phyloP scores from a whole-genome alignment of 1,284 basidiomycete species.

The Porodaedalea pini region DNA sequence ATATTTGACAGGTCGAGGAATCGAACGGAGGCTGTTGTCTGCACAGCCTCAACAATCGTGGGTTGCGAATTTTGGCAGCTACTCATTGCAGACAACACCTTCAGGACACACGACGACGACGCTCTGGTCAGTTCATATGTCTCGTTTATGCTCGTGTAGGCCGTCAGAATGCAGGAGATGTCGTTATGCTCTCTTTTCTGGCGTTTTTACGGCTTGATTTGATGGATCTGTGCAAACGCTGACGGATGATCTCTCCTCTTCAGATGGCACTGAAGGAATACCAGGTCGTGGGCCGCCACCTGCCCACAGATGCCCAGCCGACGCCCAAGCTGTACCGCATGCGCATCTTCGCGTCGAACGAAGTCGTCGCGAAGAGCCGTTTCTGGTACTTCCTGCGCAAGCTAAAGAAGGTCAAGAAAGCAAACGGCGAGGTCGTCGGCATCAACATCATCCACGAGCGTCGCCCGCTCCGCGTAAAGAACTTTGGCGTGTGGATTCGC shows the following conservation, averaged over 20 bases:
- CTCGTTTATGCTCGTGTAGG: background rate
- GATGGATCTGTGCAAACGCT: conserved; percentile 11
- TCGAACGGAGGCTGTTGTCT: background rate
- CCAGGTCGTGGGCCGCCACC: conserved; percentile 96
- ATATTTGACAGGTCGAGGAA: too few species aligned
- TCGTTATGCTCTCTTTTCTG: background rate
- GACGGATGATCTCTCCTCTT: conserved; percentile 10
- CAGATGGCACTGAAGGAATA: conserved; percentile 56
- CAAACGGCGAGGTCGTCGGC: conserved; percentile 97
- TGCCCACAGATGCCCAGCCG: conserved; percentile 91
- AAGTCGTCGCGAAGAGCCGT: conserved; percentile 97
- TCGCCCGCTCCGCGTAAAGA: conserved; percentile 98
- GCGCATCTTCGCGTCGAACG: conserved; percentile 99
- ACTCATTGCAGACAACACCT: background rate
- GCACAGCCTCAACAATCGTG: background rate
- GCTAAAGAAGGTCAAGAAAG: conserved; percentile 99
- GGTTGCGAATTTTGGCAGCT: background rate
- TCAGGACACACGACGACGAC: conserved; percentile 6
- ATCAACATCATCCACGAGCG: conserved; percentile 97
- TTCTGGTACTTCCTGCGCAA: conserved; percentile 99
- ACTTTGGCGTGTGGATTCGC: conserved; percentile 99
- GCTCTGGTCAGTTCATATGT: background rate
- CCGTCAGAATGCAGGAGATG: background rate
- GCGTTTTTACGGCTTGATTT: background rate
- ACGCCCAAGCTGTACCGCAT: conserved; percentile 98